These are phyloP conservation scores for Cardamine occulta DNA, from an alignment of 345 rosid genomes.

Conservation along the genomic window DNA sequence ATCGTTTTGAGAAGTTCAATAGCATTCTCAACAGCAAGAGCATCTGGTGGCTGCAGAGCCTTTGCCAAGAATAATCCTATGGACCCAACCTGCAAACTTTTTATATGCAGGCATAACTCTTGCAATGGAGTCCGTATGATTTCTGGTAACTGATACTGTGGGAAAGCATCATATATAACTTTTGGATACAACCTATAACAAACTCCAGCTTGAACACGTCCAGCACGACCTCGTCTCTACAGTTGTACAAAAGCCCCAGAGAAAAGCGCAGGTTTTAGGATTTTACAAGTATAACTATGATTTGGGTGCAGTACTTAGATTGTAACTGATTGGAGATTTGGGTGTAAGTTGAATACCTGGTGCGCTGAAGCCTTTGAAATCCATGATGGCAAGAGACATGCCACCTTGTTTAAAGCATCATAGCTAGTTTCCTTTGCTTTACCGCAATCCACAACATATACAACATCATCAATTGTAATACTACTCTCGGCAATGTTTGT, in stretches of 20 bases:
- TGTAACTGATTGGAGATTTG: slow-evolving; percentile 1
- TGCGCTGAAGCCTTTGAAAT: slow-evolving; percentile 94
- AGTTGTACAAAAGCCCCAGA: slow-evolving; percentile 32
- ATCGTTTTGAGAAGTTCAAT: slow-evolving; percentile 91
- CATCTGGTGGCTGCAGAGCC: slow-evolving; percentile 97
- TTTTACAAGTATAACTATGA: neutral
- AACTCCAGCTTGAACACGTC: slow-evolving; percentile 96
- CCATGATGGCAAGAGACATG: slow-evolving; percentile 96
- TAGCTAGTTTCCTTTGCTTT: slow-evolving; percentile 98
- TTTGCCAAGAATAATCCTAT: slow-evolving; percentile 84
- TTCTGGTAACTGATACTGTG: slow-evolving; percentile 85
- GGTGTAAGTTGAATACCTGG: slow-evolving; percentile 60
- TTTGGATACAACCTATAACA: slow-evolving; percentile 93
- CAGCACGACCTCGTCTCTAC: slow-evolving; percentile 98
- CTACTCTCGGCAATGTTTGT: slow-evolving; percentile 99
- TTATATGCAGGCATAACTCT: slow-evolving; percentile 89
- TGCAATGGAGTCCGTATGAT: slow-evolving; percentile 93
- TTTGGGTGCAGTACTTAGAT: slow-evolving; percentile 23
- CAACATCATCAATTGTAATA: slow-evolving; percentile 95
- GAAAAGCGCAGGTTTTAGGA: slow-evolving; percentile 6
- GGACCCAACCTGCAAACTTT: slow-evolving; percentile 89
- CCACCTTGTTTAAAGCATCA: slow-evolving; percentile 95
- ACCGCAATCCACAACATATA: slow-evolving; percentile 94
- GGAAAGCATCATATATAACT: slow-evolving; percentile 77
- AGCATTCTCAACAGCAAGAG: slow-evolving; percentile 95